Base-by-base conservation (phyloP, 2,329 filamentous ascomycete genomes). In the Aspergillus nomiae region DNA sequence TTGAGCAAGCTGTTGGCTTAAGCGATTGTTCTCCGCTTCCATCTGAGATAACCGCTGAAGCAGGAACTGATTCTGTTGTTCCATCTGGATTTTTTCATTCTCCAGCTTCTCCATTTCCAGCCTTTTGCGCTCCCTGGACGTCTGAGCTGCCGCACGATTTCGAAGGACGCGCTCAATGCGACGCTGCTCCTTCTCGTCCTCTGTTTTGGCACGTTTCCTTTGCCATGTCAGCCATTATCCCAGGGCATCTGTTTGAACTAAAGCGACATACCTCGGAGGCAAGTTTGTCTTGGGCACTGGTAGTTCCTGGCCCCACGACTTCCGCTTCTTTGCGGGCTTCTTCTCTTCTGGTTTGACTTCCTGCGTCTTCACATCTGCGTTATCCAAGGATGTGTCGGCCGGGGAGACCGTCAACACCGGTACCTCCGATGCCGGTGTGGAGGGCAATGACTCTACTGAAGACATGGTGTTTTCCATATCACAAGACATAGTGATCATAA, bases 181-280 rank as follows among this genome's bases (percentile, higher is more conserved):
- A 51, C 95, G 91, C 80, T 99, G 95, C 81, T 98, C 95, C 82
- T 99, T 99, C 81, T 99, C 95, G 74, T 97, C 95, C 73, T 96
- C 94, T 3, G 95, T 99, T 86, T 98, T 99, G 71, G 95, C 95
- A 66, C 95, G 92, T 87, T 99, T 99, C 69, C 91, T 92, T 66
- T 0, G 61, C 60, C 9, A 63, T 2, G 57, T 73, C 65, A 68
- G 66, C 24, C 16, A 55, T 55, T 3, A 36, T 4, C 9, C 14
- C 11, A 36, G 12, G 7, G 10, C 2, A 14, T 24, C 21, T 38
- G 6, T 3, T 14, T 12, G 9, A n/a, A 19, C 8, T 19, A 19
- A 12, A 24, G 11, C 5, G 34, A 36, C 82, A 74, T 87, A 92
- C 90, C 94, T 90, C 45, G 94, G 94, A 65, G 94, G 94, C 9